phyloP scores from a whole-genome alignment of 148 eudicot species.

The Mesembryanthemum crystallinum region DNA sequence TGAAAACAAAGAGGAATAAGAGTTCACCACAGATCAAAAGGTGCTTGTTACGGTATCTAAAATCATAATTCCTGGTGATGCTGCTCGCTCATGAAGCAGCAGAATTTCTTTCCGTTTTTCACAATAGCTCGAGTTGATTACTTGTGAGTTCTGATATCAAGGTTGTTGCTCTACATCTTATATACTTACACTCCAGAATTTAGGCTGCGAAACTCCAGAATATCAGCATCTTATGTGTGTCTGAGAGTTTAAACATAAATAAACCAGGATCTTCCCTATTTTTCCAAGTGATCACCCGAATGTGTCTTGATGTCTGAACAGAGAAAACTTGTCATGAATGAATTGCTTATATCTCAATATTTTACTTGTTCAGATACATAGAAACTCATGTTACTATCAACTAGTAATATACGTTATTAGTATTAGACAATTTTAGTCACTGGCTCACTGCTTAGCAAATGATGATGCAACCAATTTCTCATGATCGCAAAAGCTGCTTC shows the following conservation, averaged over 20 bases:
- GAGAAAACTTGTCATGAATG: not conserved
- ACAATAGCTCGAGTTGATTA: too few relatives aligned
- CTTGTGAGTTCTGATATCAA: too few relatives aligned
- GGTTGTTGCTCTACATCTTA: too few relatives aligned
- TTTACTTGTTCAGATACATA: not conserved
- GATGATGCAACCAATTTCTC: conserved; percentile 75
- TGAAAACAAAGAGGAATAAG: conserved; percentile 6
- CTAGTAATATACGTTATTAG: not conserved
- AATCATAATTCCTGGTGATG: not conserved
- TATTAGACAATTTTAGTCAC: not conserved
- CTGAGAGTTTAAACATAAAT: too few relatives aligned
- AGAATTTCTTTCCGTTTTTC: too few relatives aligned
- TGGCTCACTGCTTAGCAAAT: conserved; percentile 28
- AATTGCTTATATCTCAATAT: not conserved
- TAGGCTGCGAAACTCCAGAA: too few relatives aligned
- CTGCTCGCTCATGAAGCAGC: too few relatives aligned
- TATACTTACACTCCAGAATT: too few relatives aligned
- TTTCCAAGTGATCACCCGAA: too few relatives aligned
- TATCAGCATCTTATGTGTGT: too few relatives aligned
- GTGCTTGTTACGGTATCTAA: not conserved
- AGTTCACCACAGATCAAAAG: not conserved
- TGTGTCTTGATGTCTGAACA: not conserved
- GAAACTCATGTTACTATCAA: not conserved
- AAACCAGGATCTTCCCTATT: too few relatives aligned
- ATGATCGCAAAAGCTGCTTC: conserved; percentile 69